phyloP scores from a whole-genome alignment of 805 yeast species.

The Jamesozyma gamospora region DNA sequence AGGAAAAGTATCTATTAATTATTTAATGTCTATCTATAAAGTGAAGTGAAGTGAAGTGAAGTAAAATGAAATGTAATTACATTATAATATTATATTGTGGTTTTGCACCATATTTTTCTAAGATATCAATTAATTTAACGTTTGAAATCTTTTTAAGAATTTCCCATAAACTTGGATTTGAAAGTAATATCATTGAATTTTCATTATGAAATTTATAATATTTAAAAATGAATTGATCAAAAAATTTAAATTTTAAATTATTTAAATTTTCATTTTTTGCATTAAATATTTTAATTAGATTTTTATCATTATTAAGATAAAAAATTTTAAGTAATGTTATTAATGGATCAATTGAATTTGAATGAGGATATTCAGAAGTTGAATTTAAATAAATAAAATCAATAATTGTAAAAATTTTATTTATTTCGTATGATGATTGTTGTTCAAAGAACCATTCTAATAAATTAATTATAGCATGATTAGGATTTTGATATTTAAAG shows the following conservation, averaged over 20 bases:
- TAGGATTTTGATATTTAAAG: conserved; percentile 5
- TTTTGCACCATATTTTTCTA: conserved; percentile 17
- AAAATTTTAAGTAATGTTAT: conserved; percentile 1
- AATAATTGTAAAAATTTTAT: not conserved
- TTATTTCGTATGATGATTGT: not conserved
- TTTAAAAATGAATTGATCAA: not conserved
- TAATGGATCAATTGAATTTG: conserved; percentile 7
- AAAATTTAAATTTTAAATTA: not conserved
- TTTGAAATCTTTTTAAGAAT: conserved; percentile 11
- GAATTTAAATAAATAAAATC: not conserved
- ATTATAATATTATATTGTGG: conserved; percentile 11
- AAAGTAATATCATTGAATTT: conserved; percentile 8
- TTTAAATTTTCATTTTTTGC: not conserved
- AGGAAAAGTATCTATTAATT: no score
- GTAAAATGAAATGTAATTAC: not conserved
- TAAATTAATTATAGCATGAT: not conserved
- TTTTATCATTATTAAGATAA: not conserved
- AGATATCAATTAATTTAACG: conserved; percentile 12
- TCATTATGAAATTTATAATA: conserved; percentile 4
- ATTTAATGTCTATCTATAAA: no score
- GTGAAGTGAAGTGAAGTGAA: no score
- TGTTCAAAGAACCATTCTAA: conserved; percentile 1
- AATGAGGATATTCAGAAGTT: not conserved
- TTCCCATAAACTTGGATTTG: conserved; percentile 18
- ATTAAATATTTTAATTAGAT: not conserved